Conservation (phyloP, 2,329 filamentous ascomycete genomes). For the Dendrostoma leiphaemia region DNA sequence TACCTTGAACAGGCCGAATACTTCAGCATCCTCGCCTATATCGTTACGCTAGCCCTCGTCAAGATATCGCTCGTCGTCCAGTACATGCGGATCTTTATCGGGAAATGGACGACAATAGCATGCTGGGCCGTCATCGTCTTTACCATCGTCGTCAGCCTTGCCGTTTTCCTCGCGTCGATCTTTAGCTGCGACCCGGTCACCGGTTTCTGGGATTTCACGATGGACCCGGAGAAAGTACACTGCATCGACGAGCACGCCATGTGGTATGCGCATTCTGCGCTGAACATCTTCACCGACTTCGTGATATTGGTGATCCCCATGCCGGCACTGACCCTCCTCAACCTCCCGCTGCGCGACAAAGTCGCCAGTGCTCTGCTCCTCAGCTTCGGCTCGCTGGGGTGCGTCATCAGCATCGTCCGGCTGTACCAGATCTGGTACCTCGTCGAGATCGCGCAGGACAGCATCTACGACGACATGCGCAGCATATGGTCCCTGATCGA, state of each 20-base stretch:
- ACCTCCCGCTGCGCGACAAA: neutral
- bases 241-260: neutral
- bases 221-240: neutral
- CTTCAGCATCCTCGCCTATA: neutral
- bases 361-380: neutral
- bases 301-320: neutral
- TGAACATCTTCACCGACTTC: neutral
- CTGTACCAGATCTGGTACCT: neutral
- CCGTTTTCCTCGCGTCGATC: neutral
- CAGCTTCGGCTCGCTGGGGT: neutral
- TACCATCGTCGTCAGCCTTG: neutral
- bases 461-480: neutral
- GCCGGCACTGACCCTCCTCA: neutral
- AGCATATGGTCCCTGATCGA: neutral
- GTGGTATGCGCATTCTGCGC: neutral
- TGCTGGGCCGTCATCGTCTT: neutral
- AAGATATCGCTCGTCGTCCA: neutral
- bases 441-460: neutral
- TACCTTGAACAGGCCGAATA: neutral
- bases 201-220: neutral
- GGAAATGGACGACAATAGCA: neutral
- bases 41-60: neutral
- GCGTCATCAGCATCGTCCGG: neutral
- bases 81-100: neutral
- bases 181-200: neutral